These are phyloP conservation scores for Powellomyces hirtus DNA, from an alignment of 192 early-diverging fungal species.

Conservation along the genomic window DNA sequence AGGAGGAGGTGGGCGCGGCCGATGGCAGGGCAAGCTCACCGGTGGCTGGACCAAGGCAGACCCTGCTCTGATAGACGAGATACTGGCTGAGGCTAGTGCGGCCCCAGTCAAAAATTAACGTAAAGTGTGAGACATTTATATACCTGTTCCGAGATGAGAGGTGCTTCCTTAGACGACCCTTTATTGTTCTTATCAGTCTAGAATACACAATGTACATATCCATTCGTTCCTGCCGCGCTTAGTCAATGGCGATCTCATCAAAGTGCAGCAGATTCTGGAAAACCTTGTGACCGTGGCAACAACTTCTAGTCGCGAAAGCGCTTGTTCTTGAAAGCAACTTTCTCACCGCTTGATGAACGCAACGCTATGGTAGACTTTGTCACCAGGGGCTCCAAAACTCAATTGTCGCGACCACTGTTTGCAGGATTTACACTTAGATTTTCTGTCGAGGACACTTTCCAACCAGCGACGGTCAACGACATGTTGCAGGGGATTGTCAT, in stretches of 20 bases:
- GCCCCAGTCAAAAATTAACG: too few species aligned
- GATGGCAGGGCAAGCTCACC: slow-evolving; percentile 6
- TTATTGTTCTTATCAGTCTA: too few species aligned
- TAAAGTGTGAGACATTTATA: too few species aligned
- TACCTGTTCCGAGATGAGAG: too few species aligned
- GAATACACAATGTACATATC: too few species aligned
- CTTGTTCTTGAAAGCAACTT: background rate
- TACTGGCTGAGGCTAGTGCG: background rate
- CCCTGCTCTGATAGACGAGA: background rate
- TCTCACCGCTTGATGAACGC: background rate
- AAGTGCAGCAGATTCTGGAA: slow-evolving; percentile 14
- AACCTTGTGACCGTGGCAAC: slow-evolving; percentile 18
- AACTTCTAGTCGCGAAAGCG: background rate
- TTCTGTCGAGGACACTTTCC: slow-evolving; percentile 6
- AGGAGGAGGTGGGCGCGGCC: background rate
- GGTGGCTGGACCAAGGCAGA: background rate
- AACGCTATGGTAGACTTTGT: background rate
- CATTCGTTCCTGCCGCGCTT: too few species aligned
- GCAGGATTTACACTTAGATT: slow-evolving; percentile 9
- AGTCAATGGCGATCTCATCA: slow-evolving; percentile 20
- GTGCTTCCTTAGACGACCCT: too few species aligned
- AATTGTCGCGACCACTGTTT: background rate
- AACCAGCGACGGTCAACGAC: slow-evolving; percentile 3
- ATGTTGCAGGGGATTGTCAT: slow-evolving; percentile 19
- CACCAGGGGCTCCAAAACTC: background rate